These are phyloP conservation scores for Beauveria australis DNA, from an alignment of 2,329 filamentous ascomycete species.

Conservation along the genomic window DNA sequence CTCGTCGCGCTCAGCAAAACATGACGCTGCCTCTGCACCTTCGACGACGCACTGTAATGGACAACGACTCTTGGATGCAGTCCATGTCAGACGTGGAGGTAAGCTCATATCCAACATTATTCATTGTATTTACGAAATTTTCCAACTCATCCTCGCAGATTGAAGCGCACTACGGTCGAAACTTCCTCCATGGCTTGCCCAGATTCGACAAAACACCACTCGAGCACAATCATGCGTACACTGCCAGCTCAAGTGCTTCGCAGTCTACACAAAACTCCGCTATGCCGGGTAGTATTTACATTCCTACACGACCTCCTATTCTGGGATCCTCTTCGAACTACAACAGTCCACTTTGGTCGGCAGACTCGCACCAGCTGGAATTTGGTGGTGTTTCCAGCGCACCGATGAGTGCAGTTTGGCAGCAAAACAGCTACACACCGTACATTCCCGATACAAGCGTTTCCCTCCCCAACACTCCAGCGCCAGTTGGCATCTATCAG, in stretches of 20 bases:
- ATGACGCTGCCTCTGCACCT: background rate
- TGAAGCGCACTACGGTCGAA: background rate
- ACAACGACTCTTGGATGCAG: slow-evolving; percentile 11
- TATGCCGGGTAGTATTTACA: background rate
- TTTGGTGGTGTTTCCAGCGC: background rate
- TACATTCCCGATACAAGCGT: background rate
- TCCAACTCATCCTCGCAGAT: background rate
- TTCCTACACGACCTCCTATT: background rate
- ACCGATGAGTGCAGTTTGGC: background rate
- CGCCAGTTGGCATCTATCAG: background rate
- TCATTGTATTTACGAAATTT: background rate
- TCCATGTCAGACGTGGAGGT: slow-evolving; percentile 16
- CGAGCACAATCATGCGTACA: background rate
- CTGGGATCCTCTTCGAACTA: background rate
- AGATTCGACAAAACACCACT: background rate
- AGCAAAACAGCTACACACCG: background rate
- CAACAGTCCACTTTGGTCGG: background rate
- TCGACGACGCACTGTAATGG: slow-evolving; percentile 10
- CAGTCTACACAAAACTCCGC: background rate
- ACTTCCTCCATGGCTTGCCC: background rate
- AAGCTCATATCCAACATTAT: background rate
- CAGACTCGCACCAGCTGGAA: background rate
- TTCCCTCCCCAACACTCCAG: background rate
- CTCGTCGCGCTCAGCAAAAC: slow-evolving; percentile 10
- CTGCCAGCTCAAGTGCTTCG: background rate